A percentile compares a stretch with the other conserved stretches of the same genome.
Evolutionary conservation across 2,329 filamentous ascomycete species (phyloP).

Genomic region (Stachybotrys chlorohalonatus): DNA sequence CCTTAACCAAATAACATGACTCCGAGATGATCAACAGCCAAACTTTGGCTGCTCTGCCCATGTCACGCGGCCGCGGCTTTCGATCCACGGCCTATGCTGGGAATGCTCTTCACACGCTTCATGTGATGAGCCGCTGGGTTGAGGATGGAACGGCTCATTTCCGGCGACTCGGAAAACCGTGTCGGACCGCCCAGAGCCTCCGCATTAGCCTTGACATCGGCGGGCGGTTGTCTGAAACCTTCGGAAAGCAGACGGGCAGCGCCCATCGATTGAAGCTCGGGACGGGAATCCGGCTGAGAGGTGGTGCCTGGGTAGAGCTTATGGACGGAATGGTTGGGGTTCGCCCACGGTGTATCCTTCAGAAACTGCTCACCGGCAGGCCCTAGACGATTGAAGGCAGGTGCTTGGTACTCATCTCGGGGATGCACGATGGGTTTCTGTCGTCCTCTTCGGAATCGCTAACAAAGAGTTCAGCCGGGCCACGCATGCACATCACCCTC

Average conservation of each 20-base stretch:
- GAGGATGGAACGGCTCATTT: slow-evolving; percentile 28
- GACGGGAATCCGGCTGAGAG: slow-evolving; percentile 9
- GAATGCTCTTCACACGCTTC: slow-evolving; percentile 22
- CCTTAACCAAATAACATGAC: slow-evolving; percentile 3
- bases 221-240: slow-evolving; percentile 5
- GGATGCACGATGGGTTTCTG: slow-evolving; percentile 30
- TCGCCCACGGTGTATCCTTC: slow-evolving; percentile 86
- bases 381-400: slow-evolving; percentile 41
- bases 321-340: slow-evolving; percentile 72
- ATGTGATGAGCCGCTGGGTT: slow-evolving; percentile 21
- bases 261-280: slow-evolving; percentile 5
- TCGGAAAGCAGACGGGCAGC: slow-evolving; percentile 13
- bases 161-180: slow-evolving; percentile 31
- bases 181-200: slow-evolving; percentile 11
- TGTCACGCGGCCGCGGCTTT: slow-evolving; percentile 24
- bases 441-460: slow-evolving; percentile 25
- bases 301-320: slow-evolving; percentile 33
- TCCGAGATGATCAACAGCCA: neutral
- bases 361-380: slow-evolving; percentile 79
- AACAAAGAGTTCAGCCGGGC: slow-evolving; percentile 10
- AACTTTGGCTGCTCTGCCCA: neutral
- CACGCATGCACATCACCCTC: slow-evolving; percentile 2
- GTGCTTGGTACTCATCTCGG: slow-evolving; percentile 38
- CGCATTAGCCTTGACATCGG: slow-evolving; percentile 13
- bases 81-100: slow-evolving; percentile 20